Evolutionary conservation across 1,139 yeast genomes (phyloP).

Genomic region (Geotrichum candidum): DNA sequence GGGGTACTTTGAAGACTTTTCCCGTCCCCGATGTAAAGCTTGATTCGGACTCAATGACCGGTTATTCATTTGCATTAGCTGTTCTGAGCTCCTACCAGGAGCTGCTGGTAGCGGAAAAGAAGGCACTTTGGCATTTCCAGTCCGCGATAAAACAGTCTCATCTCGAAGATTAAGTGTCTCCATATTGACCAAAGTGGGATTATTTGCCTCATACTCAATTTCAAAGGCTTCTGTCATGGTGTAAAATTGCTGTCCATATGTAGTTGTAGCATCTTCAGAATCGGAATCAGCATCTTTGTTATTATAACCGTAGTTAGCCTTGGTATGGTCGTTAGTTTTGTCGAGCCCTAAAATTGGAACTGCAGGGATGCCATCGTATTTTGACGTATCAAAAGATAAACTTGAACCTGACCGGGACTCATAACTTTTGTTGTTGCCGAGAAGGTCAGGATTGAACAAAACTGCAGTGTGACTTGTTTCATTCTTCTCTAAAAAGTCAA

Average conservation of each 20-base stretch:
- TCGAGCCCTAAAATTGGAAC: neutral
- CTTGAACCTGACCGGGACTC: neutral
- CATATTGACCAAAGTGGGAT: neutral
- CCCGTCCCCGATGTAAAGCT: neutral
- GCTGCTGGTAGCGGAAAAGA: neutral
- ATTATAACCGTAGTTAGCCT: neutral
- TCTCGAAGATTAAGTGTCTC: neutral
- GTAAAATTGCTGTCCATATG: neutral
- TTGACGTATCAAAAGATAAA: neutral
- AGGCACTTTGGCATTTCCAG: neutral
- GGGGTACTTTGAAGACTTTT: neutral
- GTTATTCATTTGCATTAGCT: neutral
- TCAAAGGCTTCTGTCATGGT: neutral
- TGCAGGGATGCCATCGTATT: neutral
- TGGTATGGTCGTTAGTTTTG: neutral
- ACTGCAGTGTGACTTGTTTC: neutral
- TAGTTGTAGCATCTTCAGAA: neutral
- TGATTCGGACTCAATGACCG: neutral
- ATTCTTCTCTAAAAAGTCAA: neutral
- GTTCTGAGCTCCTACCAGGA: neutral
- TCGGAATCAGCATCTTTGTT: neutral
- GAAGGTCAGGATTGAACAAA: neutral
- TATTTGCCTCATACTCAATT: neutral
- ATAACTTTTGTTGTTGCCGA: neutral
- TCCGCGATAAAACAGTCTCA: neutral